Evolutionary conservation across 163 green algal species (phyloP).

Genomic region (Chlorella variabilis): DNA sequence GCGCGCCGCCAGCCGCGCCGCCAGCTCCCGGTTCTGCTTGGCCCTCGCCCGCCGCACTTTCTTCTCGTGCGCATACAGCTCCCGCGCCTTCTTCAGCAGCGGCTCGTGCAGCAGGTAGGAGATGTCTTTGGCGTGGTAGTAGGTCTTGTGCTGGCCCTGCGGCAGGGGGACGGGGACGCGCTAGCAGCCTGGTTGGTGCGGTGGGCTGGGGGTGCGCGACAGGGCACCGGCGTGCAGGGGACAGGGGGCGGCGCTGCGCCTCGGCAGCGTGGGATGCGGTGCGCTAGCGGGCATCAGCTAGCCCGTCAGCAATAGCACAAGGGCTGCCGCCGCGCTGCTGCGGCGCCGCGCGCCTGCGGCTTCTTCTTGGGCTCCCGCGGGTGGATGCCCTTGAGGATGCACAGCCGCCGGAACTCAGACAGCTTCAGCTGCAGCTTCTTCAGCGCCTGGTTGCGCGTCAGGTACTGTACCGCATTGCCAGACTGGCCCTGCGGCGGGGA

Average conservation of each 20-base stretch:
- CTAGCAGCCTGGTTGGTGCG: neutral
- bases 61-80: conserved; percentile 67
- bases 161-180: neutral
- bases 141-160: conserved; percentile 96
- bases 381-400: conserved; percentile 99
- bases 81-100: conserved; percentile 82
- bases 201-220: too few species aligned
- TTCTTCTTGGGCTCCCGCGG: conserved; percentile 98
- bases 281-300: too few species aligned
- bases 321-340: too few species aligned
- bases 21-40: conserved; percentile 81
- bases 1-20: conserved; percentile 69
- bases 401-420: conserved; percentile 96
- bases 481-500: conserved; percentile 72
- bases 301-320: too few species aligned
- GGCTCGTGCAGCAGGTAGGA: conserved; percentile 96
- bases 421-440: conserved; percentile 97
- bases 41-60: conserved; percentile 84
- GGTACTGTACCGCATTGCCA: conserved; percentile 90
- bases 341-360: conserved; percentile 43
- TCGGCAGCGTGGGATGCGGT: too few species aligned
- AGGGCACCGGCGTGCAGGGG: too few species aligned
- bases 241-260: too few species aligned
- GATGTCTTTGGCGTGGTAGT: conserved; percentile 99
- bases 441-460: conserved; percentile 95